Conservation (phyloP, 2,329 filamentous ascomycete species). For the Tricladium varicosporioides region DNA sequence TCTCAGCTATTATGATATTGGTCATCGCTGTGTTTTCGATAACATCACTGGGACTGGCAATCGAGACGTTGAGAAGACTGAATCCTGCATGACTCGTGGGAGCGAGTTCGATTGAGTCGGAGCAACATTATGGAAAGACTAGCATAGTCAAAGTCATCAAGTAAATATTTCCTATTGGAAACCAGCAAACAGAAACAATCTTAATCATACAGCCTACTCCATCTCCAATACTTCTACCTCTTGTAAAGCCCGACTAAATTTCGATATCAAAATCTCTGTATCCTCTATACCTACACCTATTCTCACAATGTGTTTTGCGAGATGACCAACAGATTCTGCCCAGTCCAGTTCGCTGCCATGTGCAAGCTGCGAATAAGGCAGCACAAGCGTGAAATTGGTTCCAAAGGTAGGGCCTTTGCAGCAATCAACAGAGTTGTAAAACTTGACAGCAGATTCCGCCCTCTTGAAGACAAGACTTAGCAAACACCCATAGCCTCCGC, state of each 20-base stretch:
- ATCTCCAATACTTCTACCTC: no score
- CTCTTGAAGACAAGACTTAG: constrained; percentile 47
- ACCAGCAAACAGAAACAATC: no score
- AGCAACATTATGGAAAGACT: no score
- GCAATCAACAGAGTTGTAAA: constrained; percentile 47
- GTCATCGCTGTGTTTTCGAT: no score
- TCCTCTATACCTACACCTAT: constrained; percentile 48
- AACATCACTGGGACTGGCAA: no score
- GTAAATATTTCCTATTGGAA: no score
- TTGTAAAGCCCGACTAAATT: background rate
- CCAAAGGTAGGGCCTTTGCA: constrained; percentile 51
- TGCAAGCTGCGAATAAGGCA: constrained; percentile 46
- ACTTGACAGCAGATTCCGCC: constrained; percentile 39
- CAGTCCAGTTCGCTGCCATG: constrained; percentile 41
- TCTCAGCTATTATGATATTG: no score
- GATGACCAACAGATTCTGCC: constrained; percentile 38
- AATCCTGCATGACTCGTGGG: no score
- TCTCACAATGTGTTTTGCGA: constrained; percentile 42
- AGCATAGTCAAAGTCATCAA: no score
- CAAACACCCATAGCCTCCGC: constrained; percentile 51
- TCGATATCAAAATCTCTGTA: constrained; percentile 35
- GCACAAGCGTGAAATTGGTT: constrained; percentile 46
- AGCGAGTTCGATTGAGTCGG: no score
- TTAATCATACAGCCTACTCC: no score
- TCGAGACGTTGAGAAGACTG: no score